These are phyloP conservation scores for Funneliformis caledonium DNA, from an alignment of 371 early-diverging fungal genomes.

Conservation along the genomic window DNA sequence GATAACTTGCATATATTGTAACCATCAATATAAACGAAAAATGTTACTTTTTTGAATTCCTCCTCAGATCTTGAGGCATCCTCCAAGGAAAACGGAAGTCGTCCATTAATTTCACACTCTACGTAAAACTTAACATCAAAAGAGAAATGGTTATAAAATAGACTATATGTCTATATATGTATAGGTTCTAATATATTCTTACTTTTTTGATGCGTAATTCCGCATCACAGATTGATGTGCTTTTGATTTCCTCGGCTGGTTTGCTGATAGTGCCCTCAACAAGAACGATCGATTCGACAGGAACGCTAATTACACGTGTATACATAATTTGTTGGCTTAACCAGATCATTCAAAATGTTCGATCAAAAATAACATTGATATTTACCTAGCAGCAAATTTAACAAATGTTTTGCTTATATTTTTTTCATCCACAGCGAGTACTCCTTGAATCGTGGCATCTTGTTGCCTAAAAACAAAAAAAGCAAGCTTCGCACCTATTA, in stretches of 20 bases:
- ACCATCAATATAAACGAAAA: conserved; percentile 34
- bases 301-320: conserved; percentile 59
- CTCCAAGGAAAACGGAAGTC: conserved; percentile 95
- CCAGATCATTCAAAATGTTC: not conserved
- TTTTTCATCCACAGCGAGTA: conserved; percentile 71
- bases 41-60: conserved; percentile 66
- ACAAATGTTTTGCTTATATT: conserved; percentile 94
- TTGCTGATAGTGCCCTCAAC: conserved; percentile 82
- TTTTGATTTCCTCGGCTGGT: conserved; percentile 85
- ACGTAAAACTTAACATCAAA: conserved; percentile 59
- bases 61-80: conserved; percentile 91
- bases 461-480: conserved; percentile 94
- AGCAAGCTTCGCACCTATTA: conserved; percentile 78
- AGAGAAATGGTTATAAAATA: not conserved
- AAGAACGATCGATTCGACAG: conserved; percentile 89
- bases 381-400: conserved; percentile 80
- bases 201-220: conserved; percentile 83
- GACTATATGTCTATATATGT: not conserved
- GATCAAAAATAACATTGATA: not conserved
- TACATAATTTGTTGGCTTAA: conserved; percentile 17
- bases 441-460: conserved; percentile 87
- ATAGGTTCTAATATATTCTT: not conserved
- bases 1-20: not conserved
- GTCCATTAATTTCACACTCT: conserved; percentile 76
- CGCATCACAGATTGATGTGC: conserved; percentile 89